Evolutionary conservation across 306 rosid genomes (phyloP), one percentile per base, ranked within the genome.

Genomic region (Rubus idaeus): DNA sequence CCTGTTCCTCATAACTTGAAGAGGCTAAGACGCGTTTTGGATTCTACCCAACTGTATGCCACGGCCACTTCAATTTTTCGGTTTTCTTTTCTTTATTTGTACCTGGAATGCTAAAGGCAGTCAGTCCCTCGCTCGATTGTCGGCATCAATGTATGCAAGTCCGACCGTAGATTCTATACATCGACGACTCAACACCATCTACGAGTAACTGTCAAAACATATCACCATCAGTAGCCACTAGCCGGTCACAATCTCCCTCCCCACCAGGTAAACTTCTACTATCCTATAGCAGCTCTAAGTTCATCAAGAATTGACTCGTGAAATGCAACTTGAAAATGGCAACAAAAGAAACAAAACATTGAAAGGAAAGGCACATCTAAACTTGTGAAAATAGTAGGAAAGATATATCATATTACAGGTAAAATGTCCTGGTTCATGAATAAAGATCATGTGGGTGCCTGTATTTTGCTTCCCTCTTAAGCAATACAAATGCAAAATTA

Each of bases 41-140:
- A 78, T 76, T 82, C 65, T 82, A 80, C 68, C 49, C 58, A 56
- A 20, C 75, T 62, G 40, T 3, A 12, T 52, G 86, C 68, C 70
- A 79, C 79, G 72, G 61, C 81, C 90, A 81, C 77, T 57, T 37
- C 56, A 1, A 67, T 82, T 58, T 17, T 30, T 65, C 23, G 11
- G 5, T 57, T 71, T 18, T 40, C 7, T 39, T 9, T 26, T 13
- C 67, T 12, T 50, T 60, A 68, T 64, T 10, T 9, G 6, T 68
- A 75, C 55, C 66, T 61, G 20, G 69, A 57, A 42, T 23, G 62
- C 37, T 7, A 18, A 40, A 2, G 6, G 23, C 6, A 71, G 2
- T 10, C 1, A 30, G 5, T 41, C 70, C 3, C 46, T 39, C 12
- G 21, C 47, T 16, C 49, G 7, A 18, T 35, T 35, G 44, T 13